A percentile compares a stretch with the other conserved stretches of the same genome.
These are phyloP conservation scores for Massariosphaeria phaeospora DNA, from an alignment of 495 filamentous ascomycete genomes.

Conservation along the genomic window DNA sequence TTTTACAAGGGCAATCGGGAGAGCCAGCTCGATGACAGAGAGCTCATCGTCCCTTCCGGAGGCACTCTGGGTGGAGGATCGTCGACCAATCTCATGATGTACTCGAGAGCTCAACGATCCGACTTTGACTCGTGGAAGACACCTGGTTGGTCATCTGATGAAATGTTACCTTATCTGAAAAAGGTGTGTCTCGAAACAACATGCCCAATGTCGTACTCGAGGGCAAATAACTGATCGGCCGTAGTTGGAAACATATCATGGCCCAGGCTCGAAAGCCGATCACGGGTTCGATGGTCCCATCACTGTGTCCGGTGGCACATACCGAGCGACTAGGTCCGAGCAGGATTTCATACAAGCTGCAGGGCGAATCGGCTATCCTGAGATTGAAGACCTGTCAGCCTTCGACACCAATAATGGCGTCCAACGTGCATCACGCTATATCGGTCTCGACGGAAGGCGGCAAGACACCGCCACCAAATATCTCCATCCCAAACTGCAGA, in stretches of 20 bases:
- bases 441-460: constrained; percentile 34
- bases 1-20: constrained; percentile 39
- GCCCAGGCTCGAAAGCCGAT: constrained; percentile 37
- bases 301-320: constrained; percentile 45
- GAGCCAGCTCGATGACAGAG: constrained; percentile 45
- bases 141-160: constrained; percentile 50
- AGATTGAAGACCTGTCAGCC: constrained; percentile 41
- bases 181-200: constrained; percentile 43
- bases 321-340: constrained; percentile 19
- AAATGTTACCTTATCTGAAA: constrained; percentile 47
- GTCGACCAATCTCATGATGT: constrained; percentile 54
- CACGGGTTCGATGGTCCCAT: constrained; percentile 52
- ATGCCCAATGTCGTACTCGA: background rate
- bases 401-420: constrained; percentile 19
- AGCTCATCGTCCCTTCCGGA: constrained; percentile 48
- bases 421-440: constrained; percentile 24
- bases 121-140: constrained; percentile 50
- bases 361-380: constrained; percentile 42
- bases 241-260: constrained; percentile 47
- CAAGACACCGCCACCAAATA: constrained; percentile 39
- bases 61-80: constrained; percentile 56
- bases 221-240: background rate
- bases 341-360: constrained; percentile 46
- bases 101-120: constrained; percentile 37
- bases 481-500: constrained; percentile 40